Percentiles rank a stretch among this genome's conserved stretches.
These are phyloP conservation scores for Myriosclerotinia scirpicola DNA, from an alignment of 2,329 filamentous ascomycete species.

Conservation along the genomic window DNA sequence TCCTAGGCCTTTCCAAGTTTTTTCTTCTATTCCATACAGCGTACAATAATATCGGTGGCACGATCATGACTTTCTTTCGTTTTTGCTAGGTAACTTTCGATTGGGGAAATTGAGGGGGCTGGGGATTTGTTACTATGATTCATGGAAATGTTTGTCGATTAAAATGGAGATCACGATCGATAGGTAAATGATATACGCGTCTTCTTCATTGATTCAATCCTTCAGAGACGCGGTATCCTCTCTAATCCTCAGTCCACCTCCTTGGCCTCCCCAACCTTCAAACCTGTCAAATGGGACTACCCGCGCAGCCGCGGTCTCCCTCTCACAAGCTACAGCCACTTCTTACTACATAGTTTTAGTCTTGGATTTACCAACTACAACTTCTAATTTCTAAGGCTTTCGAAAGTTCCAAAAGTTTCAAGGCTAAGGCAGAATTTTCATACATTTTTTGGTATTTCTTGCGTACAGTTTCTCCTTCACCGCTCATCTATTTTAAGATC, in stretches of 20 bases:
- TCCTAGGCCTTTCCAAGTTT: background rate
- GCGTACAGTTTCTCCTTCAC: constrained; percentile 9
- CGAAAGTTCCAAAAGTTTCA: background rate
- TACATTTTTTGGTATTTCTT: background rate
- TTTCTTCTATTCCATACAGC: background rate
- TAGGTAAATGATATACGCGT: background rate
- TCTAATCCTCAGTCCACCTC: background rate
- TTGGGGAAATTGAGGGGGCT: constrained; percentile 19
- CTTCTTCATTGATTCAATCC: constrained; percentile 9
- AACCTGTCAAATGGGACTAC: constrained; percentile 24
- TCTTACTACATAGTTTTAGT: background rate
- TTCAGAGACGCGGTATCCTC: background rate
- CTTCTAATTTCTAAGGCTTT: background rate
- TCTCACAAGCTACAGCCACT: constrained; percentile 5
- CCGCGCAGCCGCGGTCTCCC: constrained; percentile 19
- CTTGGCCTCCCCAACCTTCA: background rate
- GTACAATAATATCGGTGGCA: background rate
- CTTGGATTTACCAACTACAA: background rate
- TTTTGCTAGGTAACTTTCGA: background rate
- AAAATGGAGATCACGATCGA: constrained; percentile 1
- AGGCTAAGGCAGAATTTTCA: constrained; percentile 16
- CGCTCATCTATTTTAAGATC: constrained; percentile 19
- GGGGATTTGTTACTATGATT: constrained; percentile 11
- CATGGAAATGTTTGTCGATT: constrained; percentile 6
- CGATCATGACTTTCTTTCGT: constrained; percentile 9